Evolutionary conservation across 306 rosid genomes (phyloP).

Genomic region (Geum urbanum): DNA sequence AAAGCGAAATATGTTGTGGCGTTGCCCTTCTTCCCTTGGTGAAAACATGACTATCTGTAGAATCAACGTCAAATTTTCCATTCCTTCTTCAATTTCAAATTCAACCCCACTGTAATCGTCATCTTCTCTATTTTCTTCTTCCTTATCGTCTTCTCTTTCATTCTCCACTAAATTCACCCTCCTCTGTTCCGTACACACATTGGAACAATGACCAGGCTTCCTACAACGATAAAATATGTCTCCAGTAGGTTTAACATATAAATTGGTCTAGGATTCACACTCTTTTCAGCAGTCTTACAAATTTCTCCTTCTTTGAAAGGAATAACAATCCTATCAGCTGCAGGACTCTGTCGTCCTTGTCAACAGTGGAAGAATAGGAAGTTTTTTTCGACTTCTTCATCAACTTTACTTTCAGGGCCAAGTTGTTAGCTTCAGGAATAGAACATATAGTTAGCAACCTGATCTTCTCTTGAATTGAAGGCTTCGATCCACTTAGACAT

Average conservation of each 20-base stretch:
- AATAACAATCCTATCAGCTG: too few species aligned
- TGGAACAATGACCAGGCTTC: too few species aligned
- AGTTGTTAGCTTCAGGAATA: too few species aligned
- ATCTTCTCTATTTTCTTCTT: too few species aligned
- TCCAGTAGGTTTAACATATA: too few species aligned
- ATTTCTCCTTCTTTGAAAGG: not conserved
- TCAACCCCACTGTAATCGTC: not conserved
- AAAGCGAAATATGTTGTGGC: not conserved
- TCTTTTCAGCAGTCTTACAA: not conserved
- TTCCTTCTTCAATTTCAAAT: not conserved
- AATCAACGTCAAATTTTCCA: not conserved
- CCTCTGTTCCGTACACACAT: too few species aligned
- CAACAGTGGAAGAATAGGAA: too few species aligned
- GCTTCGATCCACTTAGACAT: not conserved
- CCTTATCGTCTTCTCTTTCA: not conserved
- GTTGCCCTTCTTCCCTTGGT: not conserved
- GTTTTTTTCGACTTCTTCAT: not conserved
- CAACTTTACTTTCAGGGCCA: too few species aligned
- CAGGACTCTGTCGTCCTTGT: not conserved
- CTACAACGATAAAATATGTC: too few species aligned
- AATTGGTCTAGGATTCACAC: too few species aligned
- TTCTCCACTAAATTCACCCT: too few species aligned
- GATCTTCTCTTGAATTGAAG: not conserved
- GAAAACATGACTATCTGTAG: not conserved
- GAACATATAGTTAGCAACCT: not conserved